These are phyloP conservation scores for sunflower (Helianthus annuus) DNA, from an alignment of 129 eudicot species.

Conservation along the genomic window HanXRQr2.0-SUNRISE NC_035444.2:93391557-93392056, in stretches of 20 bases:
- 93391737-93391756: constrained; percentile 97
- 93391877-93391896: constrained; percentile 78
- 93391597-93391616: constrained; percentile 78
- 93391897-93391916: constrained; percentile 55
- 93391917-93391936: constrained; percentile 23
- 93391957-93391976: background rate
- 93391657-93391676: constrained; percentile 67
- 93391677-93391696: constrained; percentile 82
- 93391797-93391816: constrained; percentile 52
- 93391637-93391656: constrained; percentile 83
- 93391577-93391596: constrained; percentile 92
- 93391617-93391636: constrained; percentile 82
- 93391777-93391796: constrained; percentile 44
- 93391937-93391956: constrained; percentile 5
- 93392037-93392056: no score
- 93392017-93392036: no score
- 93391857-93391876: constrained; percentile 74
- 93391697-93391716: constrained; percentile 58
- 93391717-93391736: constrained; percentile 64
- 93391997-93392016: no score
- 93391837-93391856: constrained; percentile 44
- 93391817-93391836: constrained; percentile 41
- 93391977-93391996: no score
- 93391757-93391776: constrained; percentile 80
- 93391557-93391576: constrained; percentile 65